Evolutionary conservation across 805 yeast species (phyloP).

Genomic region (Candida maris): DNA sequence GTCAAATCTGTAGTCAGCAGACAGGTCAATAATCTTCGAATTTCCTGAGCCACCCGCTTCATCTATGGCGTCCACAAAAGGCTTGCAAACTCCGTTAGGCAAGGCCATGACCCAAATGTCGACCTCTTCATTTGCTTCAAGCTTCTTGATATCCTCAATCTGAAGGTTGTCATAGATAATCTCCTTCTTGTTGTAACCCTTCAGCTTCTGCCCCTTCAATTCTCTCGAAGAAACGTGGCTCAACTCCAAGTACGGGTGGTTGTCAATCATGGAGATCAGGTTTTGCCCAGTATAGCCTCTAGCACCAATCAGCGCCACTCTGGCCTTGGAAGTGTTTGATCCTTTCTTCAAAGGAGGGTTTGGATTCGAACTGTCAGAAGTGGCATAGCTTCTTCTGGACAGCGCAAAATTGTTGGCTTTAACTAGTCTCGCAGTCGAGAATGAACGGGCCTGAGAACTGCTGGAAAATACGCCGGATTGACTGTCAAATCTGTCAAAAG

Average conservation of each 20-base stretch:
- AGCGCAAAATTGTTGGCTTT: conserved; percentile 13
- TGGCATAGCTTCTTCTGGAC: conserved; percentile 30
- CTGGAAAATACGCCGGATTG: conserved; percentile 47
- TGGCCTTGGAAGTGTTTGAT: conserved; percentile 55
- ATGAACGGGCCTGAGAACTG: conserved; percentile 37
- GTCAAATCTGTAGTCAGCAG: conserved; percentile 96
- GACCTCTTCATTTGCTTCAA: conserved; percentile 74
- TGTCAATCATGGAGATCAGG: conserved; percentile 78
- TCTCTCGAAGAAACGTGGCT: conserved; percentile 96
- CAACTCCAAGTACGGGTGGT: conserved; percentile 83
- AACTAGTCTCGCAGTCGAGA: conserved; percentile 17
- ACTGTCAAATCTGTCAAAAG: conserved; percentile 36
- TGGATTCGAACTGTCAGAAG: conserved; percentile 42
- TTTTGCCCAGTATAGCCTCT: conserved; percentile 98
- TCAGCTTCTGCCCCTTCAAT: conserved; percentile 77
- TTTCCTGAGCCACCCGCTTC: conserved; percentile 51
- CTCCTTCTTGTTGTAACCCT: conserved; percentile 81
- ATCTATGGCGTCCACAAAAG: conserved; percentile 78
- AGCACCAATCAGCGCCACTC: conserved; percentile 95
- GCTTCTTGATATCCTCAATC: conserved; percentile 74
- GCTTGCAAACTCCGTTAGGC: conserved; percentile 95
- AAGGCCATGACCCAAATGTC: conserved; percentile 99
- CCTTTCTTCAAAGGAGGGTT: conserved; percentile 72
- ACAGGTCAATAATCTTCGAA: conserved; percentile 83
- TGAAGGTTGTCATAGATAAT: conserved; percentile 82